These are phyloP conservation scores for Hansenula sp. DNA, from an alignment of 1,139 yeast genomes.

Conservation along the genomic window DNA sequence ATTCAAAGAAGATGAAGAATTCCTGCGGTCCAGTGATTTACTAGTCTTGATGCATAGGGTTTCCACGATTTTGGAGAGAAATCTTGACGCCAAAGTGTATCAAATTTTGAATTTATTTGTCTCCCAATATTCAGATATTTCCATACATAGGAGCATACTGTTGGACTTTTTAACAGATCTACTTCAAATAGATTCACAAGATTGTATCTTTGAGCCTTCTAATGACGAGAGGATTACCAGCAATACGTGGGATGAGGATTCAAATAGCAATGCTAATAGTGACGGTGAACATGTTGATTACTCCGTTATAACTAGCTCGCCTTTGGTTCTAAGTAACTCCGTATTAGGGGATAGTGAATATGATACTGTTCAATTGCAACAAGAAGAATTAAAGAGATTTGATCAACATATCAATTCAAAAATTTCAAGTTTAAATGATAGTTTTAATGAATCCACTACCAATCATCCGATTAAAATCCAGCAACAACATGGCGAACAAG, in stretches of 20 bases:
- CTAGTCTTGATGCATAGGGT: neutral
- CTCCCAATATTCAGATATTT: constrained; percentile 1
- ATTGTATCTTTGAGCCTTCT: neutral
- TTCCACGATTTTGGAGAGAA: neutral
- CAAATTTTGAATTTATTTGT: neutral
- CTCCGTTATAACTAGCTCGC: neutral
- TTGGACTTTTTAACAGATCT: constrained; percentile 5
- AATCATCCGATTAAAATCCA: neutral
- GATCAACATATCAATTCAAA: neutral
- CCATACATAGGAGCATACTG: constrained; percentile 1
- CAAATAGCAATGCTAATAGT: neutral
- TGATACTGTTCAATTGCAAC: neutral
- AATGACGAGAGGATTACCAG: too few species aligned
- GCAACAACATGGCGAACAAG: neutral
- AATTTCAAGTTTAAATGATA: neutral
- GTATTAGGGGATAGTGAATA: neutral
- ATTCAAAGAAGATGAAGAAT: neutral
- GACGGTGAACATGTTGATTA: neutral
- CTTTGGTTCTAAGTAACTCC: neutral
- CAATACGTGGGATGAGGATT: neutral
- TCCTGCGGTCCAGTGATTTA: neutral
- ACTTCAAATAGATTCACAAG: neutral
- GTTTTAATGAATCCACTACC: neutral
- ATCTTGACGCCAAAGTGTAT: constrained; percentile 1
- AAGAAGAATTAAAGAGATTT: neutral